Evolutionary conservation across 2,329 filamentous ascomycete genomes (phyloP), one percentile per base, ranked within the genome.

Genomic region (Trichoderma cornu-damae): DNA sequence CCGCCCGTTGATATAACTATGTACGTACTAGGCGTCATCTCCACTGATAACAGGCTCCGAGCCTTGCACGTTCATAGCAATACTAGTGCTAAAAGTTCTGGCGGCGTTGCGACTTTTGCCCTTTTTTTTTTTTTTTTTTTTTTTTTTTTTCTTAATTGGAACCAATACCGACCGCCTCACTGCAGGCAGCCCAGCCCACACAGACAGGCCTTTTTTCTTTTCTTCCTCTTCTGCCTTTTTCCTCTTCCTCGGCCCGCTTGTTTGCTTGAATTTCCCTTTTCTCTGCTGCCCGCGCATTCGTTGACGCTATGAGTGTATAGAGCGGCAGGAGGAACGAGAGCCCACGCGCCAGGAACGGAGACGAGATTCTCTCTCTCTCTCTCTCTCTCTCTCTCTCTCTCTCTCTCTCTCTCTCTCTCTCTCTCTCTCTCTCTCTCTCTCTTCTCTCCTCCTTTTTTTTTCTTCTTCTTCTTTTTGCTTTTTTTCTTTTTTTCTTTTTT

Each of bases 191-290:
- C n/a, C n/a, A n/a, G n/a, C n/a, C n/a, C n/a, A n/a, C n/a, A n/a
- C n/a, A n/a, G n/a, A 26, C 40, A 26, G 40, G 12, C 40, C 40
- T 22, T 55, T 48, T 52, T 52, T 26, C 38, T 48, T 50, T 58
- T 57, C 58, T 44, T 51, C 50, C 28, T 16, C 30, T 28, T 43
- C n/a, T n/a, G n/a, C n/a, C n/a, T n/a, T n/a, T 30, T 50, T 50
- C 22, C 22, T 22, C 47, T 34, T 59, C 44, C 40, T 52, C 54
- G 32, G 47, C 46, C 47, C 28, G 48, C 38, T 56, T 59, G 72
- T 59, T 61, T 38, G 56, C 57, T 58, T 20, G 26, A 28, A 48
- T 52, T 57, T 43, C n/a, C 52, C 20, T 43, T n/a, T n/a, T n/a
- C n/a, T 40, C 28, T 28, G 38, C 22, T 51, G 26, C 37, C 30